Percentiles rank a stretch among this genome's conserved stretches.
phyloP scores from a whole-genome alignment of 2,329 filamentous ascomycete species.

The Plenodomus biglobosus region DNA sequence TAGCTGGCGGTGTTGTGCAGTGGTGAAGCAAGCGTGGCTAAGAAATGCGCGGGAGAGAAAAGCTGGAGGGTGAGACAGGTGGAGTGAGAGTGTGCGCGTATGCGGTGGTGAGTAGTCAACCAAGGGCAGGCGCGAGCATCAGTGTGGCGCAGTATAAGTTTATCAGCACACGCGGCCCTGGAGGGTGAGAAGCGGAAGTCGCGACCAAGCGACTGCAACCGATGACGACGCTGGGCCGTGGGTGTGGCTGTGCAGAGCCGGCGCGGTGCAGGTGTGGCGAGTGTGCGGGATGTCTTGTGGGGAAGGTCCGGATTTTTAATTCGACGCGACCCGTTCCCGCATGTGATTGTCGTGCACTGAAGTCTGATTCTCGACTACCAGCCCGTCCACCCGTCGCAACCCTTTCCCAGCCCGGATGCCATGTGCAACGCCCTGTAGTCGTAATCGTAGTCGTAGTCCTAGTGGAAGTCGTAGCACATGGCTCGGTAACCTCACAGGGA shows the following conservation, averaged over 20 bases:
- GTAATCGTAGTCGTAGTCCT: background rate
- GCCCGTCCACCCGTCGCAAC: background rate
- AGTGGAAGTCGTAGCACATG: conserved; percentile 12
- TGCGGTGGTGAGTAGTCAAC: too few relatives aligned
- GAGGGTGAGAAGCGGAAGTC: conserved; percentile 1
- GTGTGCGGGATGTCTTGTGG: too few relatives aligned
- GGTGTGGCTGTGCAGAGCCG: conserved; percentile 2
- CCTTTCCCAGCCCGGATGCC: background rate
- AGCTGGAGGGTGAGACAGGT: background rate
- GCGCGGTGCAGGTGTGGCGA: too few relatives aligned
- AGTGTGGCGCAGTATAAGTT: conserved; percentile 1
- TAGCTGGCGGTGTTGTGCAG: background rate
- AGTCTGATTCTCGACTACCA: background rate
- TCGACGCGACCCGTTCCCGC: background rate
- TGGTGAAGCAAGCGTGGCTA: background rate
- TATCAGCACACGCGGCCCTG: conserved; percentile 10
- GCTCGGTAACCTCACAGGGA: conserved; percentile 7
- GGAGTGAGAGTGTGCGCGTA: background rate
- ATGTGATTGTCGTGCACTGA: background rate
- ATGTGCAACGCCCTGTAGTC: too few relatives aligned
- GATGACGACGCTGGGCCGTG: conserved; percentile 16
- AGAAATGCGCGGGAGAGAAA: background rate
- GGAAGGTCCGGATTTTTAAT: background rate
- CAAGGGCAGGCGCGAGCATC: background rate
- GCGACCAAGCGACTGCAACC: conserved; percentile 6